Percentiles rank a stretch among this genome's conserved stretches.
Conservation (phyloP, 352 stramenopile genomes). For the Phytophthora pluvialis region DNA sequence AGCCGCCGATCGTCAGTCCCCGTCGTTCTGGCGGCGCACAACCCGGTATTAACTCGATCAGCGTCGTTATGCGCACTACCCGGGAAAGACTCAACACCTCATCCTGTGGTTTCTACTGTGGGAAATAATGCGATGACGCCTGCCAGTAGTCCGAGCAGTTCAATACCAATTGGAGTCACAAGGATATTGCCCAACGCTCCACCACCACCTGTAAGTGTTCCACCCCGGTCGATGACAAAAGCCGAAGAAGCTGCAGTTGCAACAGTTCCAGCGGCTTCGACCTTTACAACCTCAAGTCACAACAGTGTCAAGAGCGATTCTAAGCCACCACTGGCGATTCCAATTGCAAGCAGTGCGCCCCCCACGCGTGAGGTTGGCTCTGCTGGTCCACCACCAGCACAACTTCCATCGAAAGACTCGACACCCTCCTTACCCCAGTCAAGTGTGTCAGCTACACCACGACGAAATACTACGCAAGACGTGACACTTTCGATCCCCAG, state of each 20-base stretch:
- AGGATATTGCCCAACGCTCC: neutral
- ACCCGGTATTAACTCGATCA: conserved; percentile 28
- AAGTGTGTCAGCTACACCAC: neutral
- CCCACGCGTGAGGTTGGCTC: neutral
- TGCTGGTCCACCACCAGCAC: neutral
- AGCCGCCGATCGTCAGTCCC: conserved; percentile 12
- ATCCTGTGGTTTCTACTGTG: neutral
- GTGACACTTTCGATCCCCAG: neutral
- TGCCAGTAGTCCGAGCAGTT: conserved; percentile 9
- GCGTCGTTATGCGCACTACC: conserved; percentile 39
- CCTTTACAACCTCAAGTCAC: neutral
- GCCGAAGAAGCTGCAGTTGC: neutral
- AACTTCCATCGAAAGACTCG: neutral
- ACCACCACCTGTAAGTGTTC: neutral
- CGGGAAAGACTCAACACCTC: neutral
- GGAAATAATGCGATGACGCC: neutral
- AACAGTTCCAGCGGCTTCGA: neutral
- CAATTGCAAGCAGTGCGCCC: neutral
- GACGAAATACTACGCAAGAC: neutral
- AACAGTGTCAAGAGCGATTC: neutral
- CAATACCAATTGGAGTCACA: neutral
- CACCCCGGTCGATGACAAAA: neutral
- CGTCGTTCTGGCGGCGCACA: neutral
- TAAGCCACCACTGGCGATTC: neutral
- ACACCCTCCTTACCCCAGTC: neutral